These are phyloP conservation scores for Apophysomyces ossiformis DNA, from an alignment of 371 early-diverging fungal species.

Conservation along the genomic window DNA sequence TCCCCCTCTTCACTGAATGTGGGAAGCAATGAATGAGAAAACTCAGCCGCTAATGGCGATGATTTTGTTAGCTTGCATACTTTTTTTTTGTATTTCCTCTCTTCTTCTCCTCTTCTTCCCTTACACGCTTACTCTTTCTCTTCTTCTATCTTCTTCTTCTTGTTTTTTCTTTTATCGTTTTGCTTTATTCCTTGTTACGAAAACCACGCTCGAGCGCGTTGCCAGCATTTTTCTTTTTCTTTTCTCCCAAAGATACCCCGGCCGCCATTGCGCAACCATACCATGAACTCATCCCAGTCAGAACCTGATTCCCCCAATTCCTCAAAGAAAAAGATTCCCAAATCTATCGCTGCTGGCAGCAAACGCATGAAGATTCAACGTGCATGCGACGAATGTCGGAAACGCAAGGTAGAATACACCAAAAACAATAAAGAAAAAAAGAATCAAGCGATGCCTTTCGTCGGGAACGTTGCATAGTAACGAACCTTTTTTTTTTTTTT, in stretches of 20 bases:
- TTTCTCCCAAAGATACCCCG: conserved; percentile 1
- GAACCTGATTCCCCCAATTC: not conserved
- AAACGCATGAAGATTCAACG: conserved; percentile 49
- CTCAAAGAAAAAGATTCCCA: not conserved
- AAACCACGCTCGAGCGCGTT: not conserved
- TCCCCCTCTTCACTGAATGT: too few relatives aligned
- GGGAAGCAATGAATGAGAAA: too few relatives aligned
- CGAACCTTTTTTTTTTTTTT: not conserved
- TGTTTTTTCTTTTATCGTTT: not conserved
- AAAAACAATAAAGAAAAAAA: conserved; percentile 19
- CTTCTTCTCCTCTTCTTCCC: not conserved
- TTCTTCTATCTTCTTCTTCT: not conserved
- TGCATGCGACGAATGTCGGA: conserved; percentile 57
- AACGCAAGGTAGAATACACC: conserved; percentile 46
- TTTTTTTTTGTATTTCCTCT: not conserved
- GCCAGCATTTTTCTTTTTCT: too few relatives aligned
- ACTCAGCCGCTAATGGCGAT: not conserved
- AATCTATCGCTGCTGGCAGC: conserved; percentile 10
- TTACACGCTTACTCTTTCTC: not conserved
- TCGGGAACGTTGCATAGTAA: too few relatives aligned
- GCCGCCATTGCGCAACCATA: conserved; percentile 3
- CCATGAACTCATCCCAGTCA: conserved; percentile 11
- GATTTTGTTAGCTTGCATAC: not conserved
- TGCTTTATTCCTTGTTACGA: conserved; percentile 1
- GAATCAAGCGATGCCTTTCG: not conserved